Percentiles rank a stretch among this genome's conserved stretches.
Conservation (phyloP, 2,329 filamentous ascomycete species). For the Venturia carpophila region DNA sequence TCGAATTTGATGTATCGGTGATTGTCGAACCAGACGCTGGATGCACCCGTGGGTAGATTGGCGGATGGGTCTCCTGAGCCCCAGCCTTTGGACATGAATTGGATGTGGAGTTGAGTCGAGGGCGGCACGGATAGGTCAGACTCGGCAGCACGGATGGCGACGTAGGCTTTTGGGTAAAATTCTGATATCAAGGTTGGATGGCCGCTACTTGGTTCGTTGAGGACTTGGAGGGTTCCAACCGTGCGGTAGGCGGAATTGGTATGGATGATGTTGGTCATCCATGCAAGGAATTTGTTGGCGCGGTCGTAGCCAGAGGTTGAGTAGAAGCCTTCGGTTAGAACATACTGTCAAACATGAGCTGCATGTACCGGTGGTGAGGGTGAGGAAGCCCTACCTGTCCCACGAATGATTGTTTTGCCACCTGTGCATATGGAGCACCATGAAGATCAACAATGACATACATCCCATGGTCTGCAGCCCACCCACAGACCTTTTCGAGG, state of each 20-base stretch:
- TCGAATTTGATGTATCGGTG: slow-evolving; percentile 54
- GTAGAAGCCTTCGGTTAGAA: slow-evolving; percentile 46
- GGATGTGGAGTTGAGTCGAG: slow-evolving; percentile 45
- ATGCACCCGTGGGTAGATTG: slow-evolving; percentile 35
- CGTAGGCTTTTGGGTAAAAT: slow-evolving; percentile 44
- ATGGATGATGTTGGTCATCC: slow-evolving; percentile 48
- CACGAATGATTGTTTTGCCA: slow-evolving; percentile 40
- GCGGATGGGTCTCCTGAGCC: slow-evolving; percentile 47
- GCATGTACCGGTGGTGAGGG: background rate
- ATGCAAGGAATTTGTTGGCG: slow-evolving; percentile 47
- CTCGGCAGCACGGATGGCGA: slow-evolving; percentile 43
- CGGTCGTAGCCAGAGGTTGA: slow-evolving; percentile 49
- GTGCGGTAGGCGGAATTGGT: slow-evolving; percentile 41
- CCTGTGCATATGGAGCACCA: slow-evolving; percentile 45
- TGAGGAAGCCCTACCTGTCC: slow-evolving; percentile 30
- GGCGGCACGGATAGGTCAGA: slow-evolving; percentile 34
- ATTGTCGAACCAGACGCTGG: slow-evolving; percentile 48
- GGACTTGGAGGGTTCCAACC: slow-evolving; percentile 51
- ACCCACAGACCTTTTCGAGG: slow-evolving; percentile 40
- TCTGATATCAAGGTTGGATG: slow-evolving; percentile 22
- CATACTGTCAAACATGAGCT: slow-evolving; percentile 20
- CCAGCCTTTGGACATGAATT: slow-evolving; percentile 48
- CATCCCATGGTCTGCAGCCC: slow-evolving; percentile 42
- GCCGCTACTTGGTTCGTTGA: slow-evolving; percentile 50
- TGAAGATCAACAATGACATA: slow-evolving; percentile 50